Conservation (phyloP, 305 asterid species). For the Rubia tinctorum region DNA sequence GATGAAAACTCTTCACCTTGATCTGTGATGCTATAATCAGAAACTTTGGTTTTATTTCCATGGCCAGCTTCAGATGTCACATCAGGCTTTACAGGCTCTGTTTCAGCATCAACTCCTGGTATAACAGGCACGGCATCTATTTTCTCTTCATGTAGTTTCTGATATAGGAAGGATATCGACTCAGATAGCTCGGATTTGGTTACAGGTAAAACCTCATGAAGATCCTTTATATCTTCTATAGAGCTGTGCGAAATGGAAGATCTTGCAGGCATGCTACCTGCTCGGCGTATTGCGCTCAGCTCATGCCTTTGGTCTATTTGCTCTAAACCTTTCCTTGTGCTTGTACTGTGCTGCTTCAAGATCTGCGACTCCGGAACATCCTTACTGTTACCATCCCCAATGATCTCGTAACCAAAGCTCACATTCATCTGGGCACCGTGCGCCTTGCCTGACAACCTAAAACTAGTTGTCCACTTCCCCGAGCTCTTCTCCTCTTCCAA, state of each 20-base stretch:
- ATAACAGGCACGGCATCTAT: constrained; percentile 28
- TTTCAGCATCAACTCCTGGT: constrained; percentile 34
- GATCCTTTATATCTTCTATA: constrained; percentile 66
- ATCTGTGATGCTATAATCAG: constrained; percentile 53
- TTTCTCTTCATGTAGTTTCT: constrained; percentile 64
- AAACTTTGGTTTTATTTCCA: constrained; percentile 18
- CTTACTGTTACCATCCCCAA: constrained; percentile 39
- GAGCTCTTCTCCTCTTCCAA: constrained; percentile 80
- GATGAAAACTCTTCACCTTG: constrained; percentile 51
- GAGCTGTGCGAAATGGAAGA: constrained; percentile 40
- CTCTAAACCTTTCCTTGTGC: constrained; percentile 23
- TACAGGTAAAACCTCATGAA: constrained; percentile 74
- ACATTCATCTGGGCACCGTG: constrained; percentile 78
- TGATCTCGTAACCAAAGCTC: constrained; percentile 69
- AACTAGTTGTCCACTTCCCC: constrained; percentile 96
- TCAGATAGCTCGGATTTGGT: constrained; percentile 57
- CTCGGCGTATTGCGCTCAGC: constrained; percentile 30
- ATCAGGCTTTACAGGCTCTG: constrained; percentile 31
- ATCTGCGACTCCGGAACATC: constrained; percentile 28
- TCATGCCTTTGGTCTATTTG: constrained; percentile 33
- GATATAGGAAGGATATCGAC: constrained; percentile 60
- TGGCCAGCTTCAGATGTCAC: constrained; percentile 30
- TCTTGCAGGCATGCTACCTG: constrained; percentile 56
- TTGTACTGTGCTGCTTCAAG: constrained; percentile 35
- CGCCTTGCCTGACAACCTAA: constrained; percentile 79